These are phyloP conservation scores for Cymbopogon flexuosus DNA, from an alignment of 202 grass and related monocot species.

Conservation along the genomic window DNA sequence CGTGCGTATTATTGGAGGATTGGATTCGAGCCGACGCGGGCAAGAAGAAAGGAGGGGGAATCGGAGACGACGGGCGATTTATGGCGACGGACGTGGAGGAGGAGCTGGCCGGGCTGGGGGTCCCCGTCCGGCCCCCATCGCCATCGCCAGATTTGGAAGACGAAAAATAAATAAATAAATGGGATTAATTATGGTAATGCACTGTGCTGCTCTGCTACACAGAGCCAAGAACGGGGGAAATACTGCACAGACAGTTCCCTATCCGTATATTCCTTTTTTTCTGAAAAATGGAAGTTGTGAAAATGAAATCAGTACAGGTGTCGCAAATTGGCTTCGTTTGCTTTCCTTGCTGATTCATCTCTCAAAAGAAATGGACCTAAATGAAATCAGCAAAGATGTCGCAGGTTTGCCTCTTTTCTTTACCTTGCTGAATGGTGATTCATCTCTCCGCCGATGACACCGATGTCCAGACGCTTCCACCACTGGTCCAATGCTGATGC, in stretches of 20 bases:
- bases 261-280: neutral
- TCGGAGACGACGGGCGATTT: constrained; percentile 39
- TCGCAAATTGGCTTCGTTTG: neutral
- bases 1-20: constrained; percentile 8
- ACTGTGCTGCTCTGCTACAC: neutral
- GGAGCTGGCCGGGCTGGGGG: constrained; percentile 13
- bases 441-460: neutral
- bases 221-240: neutral
- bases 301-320: neutral
- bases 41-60: neutral
- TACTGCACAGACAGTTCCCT: neutral
- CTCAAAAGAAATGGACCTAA: neutral
- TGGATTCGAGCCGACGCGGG: constrained; percentile 34
- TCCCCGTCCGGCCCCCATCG: constrained; percentile 28
- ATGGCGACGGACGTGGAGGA: constrained; percentile 43
- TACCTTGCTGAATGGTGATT: neutral
- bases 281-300: neutral
- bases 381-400: neutral
- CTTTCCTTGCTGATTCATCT: neutral
- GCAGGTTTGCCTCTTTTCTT: neutral
- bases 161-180: neutral
- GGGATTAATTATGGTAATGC: neutral
- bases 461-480: constrained; percentile 11
- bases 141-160: constrained; percentile 49
- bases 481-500: constrained; percentile 8